A percentile compares a stretch with the other conserved stretches of the same genome.
phyloP scores from a whole-genome alignment of 2,329 filamentous ascomycete species.

The Tympanopsis confertula region DNA sequence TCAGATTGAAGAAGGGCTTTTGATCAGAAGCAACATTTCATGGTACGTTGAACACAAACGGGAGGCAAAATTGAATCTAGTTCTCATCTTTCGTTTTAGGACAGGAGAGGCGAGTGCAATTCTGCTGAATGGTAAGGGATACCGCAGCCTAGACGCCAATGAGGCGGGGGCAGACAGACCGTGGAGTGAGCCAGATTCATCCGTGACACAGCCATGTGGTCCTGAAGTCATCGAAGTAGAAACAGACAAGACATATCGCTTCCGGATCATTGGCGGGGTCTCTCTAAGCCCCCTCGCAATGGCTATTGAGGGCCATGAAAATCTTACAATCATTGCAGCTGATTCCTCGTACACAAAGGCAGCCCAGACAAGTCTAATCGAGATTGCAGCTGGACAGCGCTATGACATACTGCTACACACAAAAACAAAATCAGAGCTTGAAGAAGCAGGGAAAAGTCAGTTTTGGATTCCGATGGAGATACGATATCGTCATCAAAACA shows the following conservation, averaged over 20 bases:
- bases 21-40: slow-evolving; percentile 35
- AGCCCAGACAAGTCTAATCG: slow-evolving; percentile 31
- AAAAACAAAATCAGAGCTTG: slow-evolving; percentile 33
- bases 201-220: too few species aligned
- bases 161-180: slow-evolving; percentile 15
- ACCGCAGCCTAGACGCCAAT: too few species aligned
- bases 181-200: slow-evolving; percentile 33
- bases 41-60: too few species aligned
- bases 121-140: slow-evolving; percentile 50
- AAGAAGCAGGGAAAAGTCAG: too few species aligned
- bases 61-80: too few species aligned
- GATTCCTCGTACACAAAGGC: slow-evolving; percentile 43
- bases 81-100: too few species aligned
- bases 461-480: too few species aligned
- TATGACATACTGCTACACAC: slow-evolving; percentile 43
- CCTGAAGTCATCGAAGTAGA: slow-evolving; percentile 46
- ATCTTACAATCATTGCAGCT: slow-evolving; percentile 49
- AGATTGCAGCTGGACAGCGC: slow-evolving; percentile 46
- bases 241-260: slow-evolving; percentile 46
- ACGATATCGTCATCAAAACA: too few species aligned
- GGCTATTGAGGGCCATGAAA: slow-evolving; percentile 42
- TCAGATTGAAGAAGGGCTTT: slow-evolving; percentile 35
- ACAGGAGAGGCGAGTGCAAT: slow-evolving; percentile 45
- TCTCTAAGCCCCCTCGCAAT: slow-evolving; percentile 40
- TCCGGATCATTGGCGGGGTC: slow-evolving; percentile 46